Percentiles rank a stretch among this genome's conserved stretches.
Conservation (phyloP, 2,329 filamentous ascomycete genomes). For the Didymella pinodella region DNA sequence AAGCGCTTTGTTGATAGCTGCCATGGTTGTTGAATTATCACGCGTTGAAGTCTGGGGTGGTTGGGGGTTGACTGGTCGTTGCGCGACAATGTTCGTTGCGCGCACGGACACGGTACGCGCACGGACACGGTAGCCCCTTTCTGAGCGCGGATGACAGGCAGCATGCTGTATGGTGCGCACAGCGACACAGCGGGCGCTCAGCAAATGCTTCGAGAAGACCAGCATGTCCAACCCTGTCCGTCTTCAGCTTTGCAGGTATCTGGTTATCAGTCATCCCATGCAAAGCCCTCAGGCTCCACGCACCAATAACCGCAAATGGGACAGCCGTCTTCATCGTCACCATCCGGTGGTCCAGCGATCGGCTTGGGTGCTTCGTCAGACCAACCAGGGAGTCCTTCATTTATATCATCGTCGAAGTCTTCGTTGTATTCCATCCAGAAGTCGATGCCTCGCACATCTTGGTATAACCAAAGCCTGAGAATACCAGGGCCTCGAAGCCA, state of each 20-base stretch:
- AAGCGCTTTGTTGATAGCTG: no score
- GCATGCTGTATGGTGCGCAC: background rate
- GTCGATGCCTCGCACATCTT: background rate
- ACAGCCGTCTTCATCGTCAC: background rate
- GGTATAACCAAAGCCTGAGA: background rate
- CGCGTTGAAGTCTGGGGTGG: no score
- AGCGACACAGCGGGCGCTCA: background rate
- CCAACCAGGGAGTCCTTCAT: background rate
- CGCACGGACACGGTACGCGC: no score
- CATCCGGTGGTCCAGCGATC: background rate
- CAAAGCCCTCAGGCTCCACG: background rate
- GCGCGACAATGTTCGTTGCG: no score
- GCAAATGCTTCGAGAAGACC: background rate
- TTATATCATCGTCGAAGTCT: background rate
- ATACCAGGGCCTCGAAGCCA: background rate
- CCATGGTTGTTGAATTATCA: no score
- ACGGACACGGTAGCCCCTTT: no score
- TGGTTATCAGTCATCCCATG: background rate
- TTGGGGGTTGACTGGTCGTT: no score
- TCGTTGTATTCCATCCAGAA: background rate
- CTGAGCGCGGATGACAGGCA: background rate
- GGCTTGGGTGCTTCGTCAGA: background rate
- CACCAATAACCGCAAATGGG: background rate
- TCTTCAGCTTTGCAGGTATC: background rate
- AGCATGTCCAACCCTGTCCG: background rate